A percentile compares a stretch with the other conserved stretches of the same genome.
These are phyloP conservation scores for Capniomyces stellatus DNA, from an alignment of 371 early-diverging fungal genomes.

Conservation along the genomic window DNA sequence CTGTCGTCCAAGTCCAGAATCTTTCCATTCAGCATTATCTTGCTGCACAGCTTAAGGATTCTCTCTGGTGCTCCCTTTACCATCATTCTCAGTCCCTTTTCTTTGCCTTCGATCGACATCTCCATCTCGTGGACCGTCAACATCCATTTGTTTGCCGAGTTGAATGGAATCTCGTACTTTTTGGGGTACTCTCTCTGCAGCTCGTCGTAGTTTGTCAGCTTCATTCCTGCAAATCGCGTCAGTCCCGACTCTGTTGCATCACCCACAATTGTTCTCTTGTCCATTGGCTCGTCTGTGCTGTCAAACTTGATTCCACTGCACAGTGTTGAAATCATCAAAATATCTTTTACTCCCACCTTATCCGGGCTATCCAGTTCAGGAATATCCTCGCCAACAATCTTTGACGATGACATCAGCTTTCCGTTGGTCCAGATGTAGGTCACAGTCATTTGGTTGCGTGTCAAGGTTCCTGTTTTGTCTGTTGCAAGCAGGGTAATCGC, in stretches of 20 bases:
- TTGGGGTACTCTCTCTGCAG: conserved; percentile 46
- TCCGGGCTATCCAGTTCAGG: conserved; percentile 10
- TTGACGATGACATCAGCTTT: conserved; percentile 40
- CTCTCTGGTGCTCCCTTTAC: conserved; percentile 93
- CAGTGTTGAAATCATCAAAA: conserved; percentile 43
- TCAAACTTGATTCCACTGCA: conserved; percentile 77
- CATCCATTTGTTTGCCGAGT: conserved; percentile 86
- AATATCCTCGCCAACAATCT: conserved; percentile 24
- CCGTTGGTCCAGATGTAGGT: conserved; percentile 69
- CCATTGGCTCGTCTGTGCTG: conserved; percentile 58
- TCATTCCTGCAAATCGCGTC: conserved; percentile 48
- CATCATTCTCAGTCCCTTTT: conserved; percentile 48
- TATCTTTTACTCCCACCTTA: conserved; percentile 41
- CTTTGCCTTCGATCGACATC: conserved; percentile 26
- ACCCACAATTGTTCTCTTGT: conserved; percentile 52
- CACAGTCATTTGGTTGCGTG: conserved; percentile 88
- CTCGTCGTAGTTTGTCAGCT: conserved; percentile 27
- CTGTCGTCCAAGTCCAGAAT: conserved; percentile 35
- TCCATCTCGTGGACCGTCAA: conserved; percentile 50
- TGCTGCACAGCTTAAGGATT: conserved; percentile 53
- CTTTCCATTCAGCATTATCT: conserved; percentile 33
- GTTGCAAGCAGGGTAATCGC: conserved; percentile 87
- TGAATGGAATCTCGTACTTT: conserved; percentile 91
- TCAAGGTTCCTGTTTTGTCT: conserved; percentile 91
- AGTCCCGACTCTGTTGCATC: conserved; percentile 91